phyloP scores from a whole-genome alignment of 2,329 filamentous ascomycete species.

The Ascochyta clinopodiicola region DNA sequence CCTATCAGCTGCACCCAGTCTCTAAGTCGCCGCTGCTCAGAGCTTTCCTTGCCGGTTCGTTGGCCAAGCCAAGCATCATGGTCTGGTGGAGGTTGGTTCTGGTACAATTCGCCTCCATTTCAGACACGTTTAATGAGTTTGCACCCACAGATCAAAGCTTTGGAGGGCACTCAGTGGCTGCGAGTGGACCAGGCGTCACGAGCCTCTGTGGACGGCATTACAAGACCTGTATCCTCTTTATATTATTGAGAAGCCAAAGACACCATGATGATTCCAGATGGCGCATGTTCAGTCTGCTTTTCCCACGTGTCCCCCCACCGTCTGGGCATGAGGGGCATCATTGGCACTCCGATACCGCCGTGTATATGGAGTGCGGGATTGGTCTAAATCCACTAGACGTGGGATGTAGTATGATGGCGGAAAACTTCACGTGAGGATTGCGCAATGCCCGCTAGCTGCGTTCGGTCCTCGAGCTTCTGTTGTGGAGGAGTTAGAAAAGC shows the following conservation, averaged over 20 bases:
- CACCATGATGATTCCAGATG: constrained; percentile 8
- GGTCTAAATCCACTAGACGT: constrained; percentile 20
- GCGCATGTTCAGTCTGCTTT: background rate
- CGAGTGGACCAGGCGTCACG: too few relatives aligned
- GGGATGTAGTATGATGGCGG: constrained; percentile 27
- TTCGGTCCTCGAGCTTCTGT: constrained; percentile 23
- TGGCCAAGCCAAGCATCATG: background rate
- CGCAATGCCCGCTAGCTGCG: constrained; percentile 44
- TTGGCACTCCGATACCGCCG: constrained; percentile 33
- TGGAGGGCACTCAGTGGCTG: too few relatives aligned
- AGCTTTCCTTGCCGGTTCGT: background rate
- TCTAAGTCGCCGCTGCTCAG: background rate
- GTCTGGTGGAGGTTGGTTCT: background rate
- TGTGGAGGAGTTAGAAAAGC: constrained; percentile 32
- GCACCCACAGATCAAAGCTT: background rate
- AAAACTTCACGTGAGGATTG: constrained; percentile 43
- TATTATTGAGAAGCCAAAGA: background rate
- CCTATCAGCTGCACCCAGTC: background rate
- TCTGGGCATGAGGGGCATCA: constrained; percentile 16
- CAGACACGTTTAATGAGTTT: background rate
- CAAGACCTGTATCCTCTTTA: background rate
- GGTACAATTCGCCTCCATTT: background rate
- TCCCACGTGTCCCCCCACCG: constrained; percentile 6
- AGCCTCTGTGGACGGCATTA: background rate
- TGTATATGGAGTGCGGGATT: constrained; percentile 25